Evolutionary conservation across 306 rosid species (phyloP).

Genomic region (Rosa chinensis): DNA sequence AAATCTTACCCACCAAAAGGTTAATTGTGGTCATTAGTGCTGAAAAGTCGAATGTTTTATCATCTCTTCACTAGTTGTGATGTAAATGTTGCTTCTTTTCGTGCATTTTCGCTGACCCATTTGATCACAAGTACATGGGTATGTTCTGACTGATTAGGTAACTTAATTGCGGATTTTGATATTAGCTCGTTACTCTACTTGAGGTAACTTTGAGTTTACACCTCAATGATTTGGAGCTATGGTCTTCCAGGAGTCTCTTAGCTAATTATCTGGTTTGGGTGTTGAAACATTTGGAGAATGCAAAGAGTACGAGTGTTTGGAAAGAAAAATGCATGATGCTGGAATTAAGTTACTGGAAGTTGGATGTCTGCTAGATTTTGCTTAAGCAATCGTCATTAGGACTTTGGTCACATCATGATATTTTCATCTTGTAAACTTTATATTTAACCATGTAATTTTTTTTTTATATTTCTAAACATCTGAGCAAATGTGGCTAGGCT

Average conservation of each 20-base stretch:
- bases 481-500: slow-evolving; percentile 55
- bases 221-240: background rate
- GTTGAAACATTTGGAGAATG: background rate
- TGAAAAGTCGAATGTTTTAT: slow-evolving; percentile 8
- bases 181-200: background rate
- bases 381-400: background rate
- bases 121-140: background rate
- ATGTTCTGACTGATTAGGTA: background rate
- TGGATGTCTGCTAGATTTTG: background rate
- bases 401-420: background rate
- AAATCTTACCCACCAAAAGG: background rate
- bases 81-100: background rate
- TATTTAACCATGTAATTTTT: background rate
- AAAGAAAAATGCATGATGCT: background rate
- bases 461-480: background rate
- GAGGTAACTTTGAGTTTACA: background rate
- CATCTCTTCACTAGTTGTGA: background rate
- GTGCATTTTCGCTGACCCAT: slow-evolving; percentile 3
- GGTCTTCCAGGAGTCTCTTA: background rate
- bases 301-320: background rate
- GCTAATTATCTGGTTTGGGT: background rate
- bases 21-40: background rate
- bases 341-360: background rate
- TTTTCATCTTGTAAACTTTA: slow-evolving; percentile 14
- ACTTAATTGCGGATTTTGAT: background rate